Percentiles rank a stretch among this genome's conserved stretches.
phyloP scores from a whole-genome alignment of 2,329 filamentous ascomycete species.

The Trichoderma guizhouense region DNA sequence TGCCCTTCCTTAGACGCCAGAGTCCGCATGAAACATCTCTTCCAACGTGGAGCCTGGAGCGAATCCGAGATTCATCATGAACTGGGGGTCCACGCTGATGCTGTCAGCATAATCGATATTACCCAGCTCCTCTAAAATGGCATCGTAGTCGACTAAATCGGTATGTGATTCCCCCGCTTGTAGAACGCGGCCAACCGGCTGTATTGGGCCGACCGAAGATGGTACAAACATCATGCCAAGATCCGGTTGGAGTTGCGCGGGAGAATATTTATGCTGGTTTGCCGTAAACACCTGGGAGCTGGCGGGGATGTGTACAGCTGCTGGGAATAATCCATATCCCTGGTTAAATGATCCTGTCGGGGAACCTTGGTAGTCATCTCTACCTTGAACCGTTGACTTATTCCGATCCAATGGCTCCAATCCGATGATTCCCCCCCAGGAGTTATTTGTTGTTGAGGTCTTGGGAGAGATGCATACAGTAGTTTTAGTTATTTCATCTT shows the following conservation, averaged over 20 bases:
- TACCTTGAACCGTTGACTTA: neutral
- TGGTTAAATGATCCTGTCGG: neutral
- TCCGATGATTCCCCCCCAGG: neutral
- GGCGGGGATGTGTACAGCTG: neutral
- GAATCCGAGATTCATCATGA: conserved; percentile 14
- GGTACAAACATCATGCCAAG: neutral
- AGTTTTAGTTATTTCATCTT: neutral
- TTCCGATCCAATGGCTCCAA: neutral
- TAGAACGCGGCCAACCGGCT: neutral
- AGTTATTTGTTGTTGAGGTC: neutral
- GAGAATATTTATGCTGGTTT: conserved; percentile 10
- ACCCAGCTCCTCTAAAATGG: conserved; percentile 13
- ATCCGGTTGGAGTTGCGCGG: neutral
- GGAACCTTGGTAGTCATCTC: neutral
- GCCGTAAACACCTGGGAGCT: neutral
- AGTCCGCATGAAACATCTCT: neutral
- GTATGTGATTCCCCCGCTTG: neutral
- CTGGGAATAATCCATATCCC: conserved; percentile 2
- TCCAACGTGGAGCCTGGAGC: conserved; percentile 7
- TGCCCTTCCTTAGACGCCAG: neutral
- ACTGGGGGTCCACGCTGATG: conserved; percentile 5
- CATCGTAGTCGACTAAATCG: neutral
- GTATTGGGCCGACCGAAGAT: neutral
- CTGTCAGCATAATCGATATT: conserved; percentile 9
- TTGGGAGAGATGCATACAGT: neutral